These are phyloP conservation scores for Monosporascus sp. DNA, from an alignment of 2,329 filamentous ascomycete species.

Conservation along the genomic window DNA sequence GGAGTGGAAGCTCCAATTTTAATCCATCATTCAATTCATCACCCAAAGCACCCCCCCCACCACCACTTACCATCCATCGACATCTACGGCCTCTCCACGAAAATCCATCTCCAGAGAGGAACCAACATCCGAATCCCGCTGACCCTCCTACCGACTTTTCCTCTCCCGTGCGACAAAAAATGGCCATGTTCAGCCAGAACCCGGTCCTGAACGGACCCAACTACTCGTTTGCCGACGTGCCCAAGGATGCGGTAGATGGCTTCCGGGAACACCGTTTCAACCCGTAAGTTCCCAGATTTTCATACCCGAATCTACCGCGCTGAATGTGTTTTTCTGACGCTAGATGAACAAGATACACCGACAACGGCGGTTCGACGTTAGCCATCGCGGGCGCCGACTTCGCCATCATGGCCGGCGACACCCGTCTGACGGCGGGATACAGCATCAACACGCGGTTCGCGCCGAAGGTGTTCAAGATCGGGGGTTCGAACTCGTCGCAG, in stretches of 20 bases:
- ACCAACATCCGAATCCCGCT: neutral
- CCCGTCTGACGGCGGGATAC: conserved; percentile 91
- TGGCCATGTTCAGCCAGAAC: conserved; percentile 69
- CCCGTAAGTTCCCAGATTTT: conserved; percentile 57
- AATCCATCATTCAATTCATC: conserved; percentile 1
- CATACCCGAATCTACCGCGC: neutral
- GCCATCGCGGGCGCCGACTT: conserved; percentile 93
- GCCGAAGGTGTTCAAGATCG: conserved; percentile 96
- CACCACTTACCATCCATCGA: neutral
- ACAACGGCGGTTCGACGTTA: conserved; percentile 95
- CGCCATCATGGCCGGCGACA: conserved; percentile 95
- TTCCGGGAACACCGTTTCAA: conserved; percentile 79
- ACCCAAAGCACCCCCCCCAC: neutral
- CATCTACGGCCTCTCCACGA: conserved; percentile 3
- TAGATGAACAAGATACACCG: conserved; percentile 71
- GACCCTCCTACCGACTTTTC: neutral
- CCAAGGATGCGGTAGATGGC: conserved; percentile 49
- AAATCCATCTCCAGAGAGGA: neutral
- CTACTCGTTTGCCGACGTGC: conserved; percentile 62
- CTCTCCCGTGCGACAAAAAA: conserved; percentile 26
- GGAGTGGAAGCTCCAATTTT: conserved; percentile 10
- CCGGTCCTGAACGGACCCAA: conserved; percentile 64
- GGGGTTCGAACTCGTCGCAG: conserved; percentile 81
- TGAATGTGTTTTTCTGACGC: conserved; percentile 1
- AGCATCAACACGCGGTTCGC: conserved; percentile 97